Conservation (phyloP, 495 filamentous ascomycete species). For the Sabuloglossum arenarium region DNA sequence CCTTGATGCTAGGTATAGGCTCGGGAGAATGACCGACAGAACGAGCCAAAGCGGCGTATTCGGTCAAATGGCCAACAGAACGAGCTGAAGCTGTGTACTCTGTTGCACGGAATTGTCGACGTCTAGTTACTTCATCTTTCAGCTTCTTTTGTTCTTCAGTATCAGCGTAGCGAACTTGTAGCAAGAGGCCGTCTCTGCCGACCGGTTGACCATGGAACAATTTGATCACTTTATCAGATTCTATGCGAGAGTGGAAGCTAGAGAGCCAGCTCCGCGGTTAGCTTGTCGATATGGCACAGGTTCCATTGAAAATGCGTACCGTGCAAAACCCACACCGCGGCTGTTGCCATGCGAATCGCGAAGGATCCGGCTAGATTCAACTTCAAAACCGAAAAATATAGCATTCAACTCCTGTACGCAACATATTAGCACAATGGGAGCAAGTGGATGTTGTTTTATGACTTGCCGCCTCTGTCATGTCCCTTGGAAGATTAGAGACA, state of each 20-base stretch:
- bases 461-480: conserved; percentile 71
- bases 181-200: conserved; percentile 48
- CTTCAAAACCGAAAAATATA: conserved; percentile 67
- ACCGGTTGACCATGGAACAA: conserved; percentile 58
- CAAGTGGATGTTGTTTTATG: not conserved
- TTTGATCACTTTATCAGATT: conserved; percentile 67
- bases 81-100: conserved; percentile 41
- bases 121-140: conserved; percentile 82
- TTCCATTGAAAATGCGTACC: conserved; percentile 30
- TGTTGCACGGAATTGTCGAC: conserved; percentile 78
- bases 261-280: not conserved
- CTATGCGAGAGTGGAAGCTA: conserved; percentile 71
- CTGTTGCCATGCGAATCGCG: conserved; percentile 75
- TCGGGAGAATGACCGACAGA: not conserved
- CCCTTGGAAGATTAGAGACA: conserved; percentile 80
- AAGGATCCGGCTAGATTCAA: conserved; percentile 81
- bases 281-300: not conserved
- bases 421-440: not conserved
- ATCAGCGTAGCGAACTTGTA: conserved; percentile 93
- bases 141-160: conserved; percentile 89
- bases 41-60: not conserved
- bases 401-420: conserved; percentile 38
- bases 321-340: conserved; percentile 91
- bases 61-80: not conserved
- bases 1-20: not conserved